Evolutionary conservation across 2,329 filamentous ascomycete genomes (phyloP).

Genomic region (Fusarium temperatum): DNA sequence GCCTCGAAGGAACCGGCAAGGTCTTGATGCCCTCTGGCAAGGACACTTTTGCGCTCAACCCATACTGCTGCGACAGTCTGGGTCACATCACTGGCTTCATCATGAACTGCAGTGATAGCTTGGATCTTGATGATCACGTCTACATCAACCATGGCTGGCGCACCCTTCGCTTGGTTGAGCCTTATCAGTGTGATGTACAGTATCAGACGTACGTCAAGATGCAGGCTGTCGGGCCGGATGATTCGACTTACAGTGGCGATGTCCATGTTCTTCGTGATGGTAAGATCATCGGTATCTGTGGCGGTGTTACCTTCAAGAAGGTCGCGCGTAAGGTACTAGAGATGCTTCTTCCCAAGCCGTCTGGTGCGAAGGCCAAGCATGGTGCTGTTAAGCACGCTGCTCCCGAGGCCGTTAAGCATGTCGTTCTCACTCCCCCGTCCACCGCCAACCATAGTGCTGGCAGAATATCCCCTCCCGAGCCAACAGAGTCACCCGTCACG

Average conservation of each 20-base stretch:
- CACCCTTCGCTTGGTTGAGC: constrained; percentile 56
- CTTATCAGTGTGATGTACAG: constrained; percentile 46
- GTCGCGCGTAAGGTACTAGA: not conserved
- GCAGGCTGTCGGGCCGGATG: constrained; percentile 55
- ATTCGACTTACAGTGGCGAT: not conserved
- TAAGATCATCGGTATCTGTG: not conserved
- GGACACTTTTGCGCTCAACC: constrained; percentile 61
- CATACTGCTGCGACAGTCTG: constrained; percentile 67
- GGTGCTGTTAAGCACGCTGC: fast-evolving
- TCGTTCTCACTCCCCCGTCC: fast-evolving
- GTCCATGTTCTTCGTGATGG: not conserved
- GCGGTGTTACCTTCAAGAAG: not conserved
- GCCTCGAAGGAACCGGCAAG: constrained; percentile 48
- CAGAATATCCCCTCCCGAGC: not conserved
- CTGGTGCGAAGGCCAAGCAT: fast-evolving
- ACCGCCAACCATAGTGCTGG: not conserved
- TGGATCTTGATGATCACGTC: constrained; percentile 61
- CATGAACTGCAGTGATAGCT: constrained; percentile 63
- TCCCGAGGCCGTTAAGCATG: fast-evolving
- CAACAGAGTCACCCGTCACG: fast-evolving
- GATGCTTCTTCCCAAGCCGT: not conserved
- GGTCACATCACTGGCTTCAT: constrained; percentile 70
- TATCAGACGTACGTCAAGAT: constrained; percentile 68
- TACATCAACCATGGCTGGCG: constrained; percentile 70
- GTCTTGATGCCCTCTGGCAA: constrained; percentile 61